Percentiles rank a stretch among this genome's conserved stretches.
These are phyloP conservation scores for Rhizopogon vinicolor DNA, from an alignment of 768 basidiomycete species.

Conservation along the genomic window DNA sequence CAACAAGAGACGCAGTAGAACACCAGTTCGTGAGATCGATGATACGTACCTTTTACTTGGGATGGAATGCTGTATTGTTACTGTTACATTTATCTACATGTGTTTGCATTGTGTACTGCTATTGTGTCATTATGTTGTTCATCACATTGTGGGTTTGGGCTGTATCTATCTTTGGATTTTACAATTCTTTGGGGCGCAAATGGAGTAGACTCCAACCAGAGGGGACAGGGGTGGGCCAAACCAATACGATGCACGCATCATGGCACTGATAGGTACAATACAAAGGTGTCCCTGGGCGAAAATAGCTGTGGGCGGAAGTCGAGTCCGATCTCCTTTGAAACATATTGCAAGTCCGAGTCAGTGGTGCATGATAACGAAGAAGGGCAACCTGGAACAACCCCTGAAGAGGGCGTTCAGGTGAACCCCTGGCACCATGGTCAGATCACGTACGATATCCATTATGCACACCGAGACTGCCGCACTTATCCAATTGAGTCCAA, in stretches of 20 bases:
- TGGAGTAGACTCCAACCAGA: background rate
- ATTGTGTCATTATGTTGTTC: background rate
- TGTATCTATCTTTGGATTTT: background rate
- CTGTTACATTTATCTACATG: background rate
- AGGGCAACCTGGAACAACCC: no score
- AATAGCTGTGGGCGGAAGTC: background rate
- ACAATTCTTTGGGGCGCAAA: no score
- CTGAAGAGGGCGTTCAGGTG: no score
- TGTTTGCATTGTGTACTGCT: background rate
- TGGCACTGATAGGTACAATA: no score
- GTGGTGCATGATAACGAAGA: no score
- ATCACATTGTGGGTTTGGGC: background rate
- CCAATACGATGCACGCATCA: background rate
- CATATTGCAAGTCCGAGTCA: no score
- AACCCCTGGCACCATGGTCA: no score
- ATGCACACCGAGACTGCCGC: no score
- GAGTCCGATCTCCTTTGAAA: background rate
- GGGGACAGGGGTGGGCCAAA: background rate
- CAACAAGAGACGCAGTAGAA: conserved; percentile 1
- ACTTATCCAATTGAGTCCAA: no score
- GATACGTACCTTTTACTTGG: background rate
- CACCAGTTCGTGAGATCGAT: background rate
- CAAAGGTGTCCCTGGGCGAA: background rate
- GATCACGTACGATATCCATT: no score
- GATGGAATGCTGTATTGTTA: background rate